Conservation (phyloP, 2,329 filamentous ascomycete species). For the Orbilia oligospora region DNA sequence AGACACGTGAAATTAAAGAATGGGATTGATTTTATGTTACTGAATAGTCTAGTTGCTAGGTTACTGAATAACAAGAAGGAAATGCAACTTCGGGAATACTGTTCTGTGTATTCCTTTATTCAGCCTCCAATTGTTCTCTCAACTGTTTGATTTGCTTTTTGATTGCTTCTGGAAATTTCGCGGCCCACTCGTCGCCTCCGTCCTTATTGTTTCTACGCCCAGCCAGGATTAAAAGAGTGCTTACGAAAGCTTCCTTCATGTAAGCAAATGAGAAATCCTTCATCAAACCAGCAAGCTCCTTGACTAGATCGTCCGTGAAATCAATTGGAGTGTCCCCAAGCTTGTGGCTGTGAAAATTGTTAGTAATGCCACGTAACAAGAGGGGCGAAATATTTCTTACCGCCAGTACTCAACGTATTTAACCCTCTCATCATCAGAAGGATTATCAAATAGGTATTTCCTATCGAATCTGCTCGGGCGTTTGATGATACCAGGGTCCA, state of each 20-base stretch:
- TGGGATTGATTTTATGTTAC: background rate
- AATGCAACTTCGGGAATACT: background rate
- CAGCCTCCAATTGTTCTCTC: constrained; percentile 72
- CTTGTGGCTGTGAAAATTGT: constrained; percentile 63
- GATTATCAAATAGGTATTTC: constrained; percentile 77
- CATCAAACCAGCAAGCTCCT: constrained; percentile 75
- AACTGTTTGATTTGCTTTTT: constrained; percentile 76
- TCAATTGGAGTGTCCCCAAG: constrained; percentile 73
- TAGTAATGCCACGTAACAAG: background rate
- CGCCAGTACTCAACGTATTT: constrained; percentile 77
- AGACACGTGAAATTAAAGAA: background rate
- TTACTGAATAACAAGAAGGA: background rate
- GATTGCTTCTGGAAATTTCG: constrained; percentile 73
- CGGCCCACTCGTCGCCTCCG: constrained; percentile 63
- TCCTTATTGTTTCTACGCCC: constrained; percentile 64
- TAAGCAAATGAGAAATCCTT: constrained; percentile 79
- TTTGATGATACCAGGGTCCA: constrained; percentile 78
- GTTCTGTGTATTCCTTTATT: background rate
- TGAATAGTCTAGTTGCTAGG: no score
- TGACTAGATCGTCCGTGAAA: constrained; percentile 74
- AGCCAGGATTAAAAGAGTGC: constrained; percentile 74
- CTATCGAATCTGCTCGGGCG: constrained; percentile 77
- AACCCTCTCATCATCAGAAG: constrained; percentile 71
- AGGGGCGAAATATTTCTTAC: constrained; percentile 65
- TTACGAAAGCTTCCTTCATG: constrained; percentile 79